Evolutionary conservation across 306 rosid species (phyloP).

Genomic region (Herpetospermum pedunculosum): DNA sequence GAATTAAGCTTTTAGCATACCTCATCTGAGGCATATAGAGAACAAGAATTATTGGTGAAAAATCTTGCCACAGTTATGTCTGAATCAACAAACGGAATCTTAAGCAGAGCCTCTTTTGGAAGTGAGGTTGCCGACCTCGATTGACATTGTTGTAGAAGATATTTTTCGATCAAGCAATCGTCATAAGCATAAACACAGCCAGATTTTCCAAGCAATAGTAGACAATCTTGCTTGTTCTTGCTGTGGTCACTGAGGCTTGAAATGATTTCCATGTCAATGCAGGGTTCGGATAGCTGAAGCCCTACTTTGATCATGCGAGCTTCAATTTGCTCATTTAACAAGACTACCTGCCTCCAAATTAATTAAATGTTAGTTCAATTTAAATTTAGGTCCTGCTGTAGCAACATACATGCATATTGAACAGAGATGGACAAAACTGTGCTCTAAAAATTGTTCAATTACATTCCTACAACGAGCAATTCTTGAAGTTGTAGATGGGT

Average conservation of each 20-base stretch:
- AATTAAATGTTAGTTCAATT: not conserved
- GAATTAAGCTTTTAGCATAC: conserved; percentile 21
- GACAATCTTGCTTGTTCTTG: conserved; percentile 49
- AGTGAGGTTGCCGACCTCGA: conserved; percentile 46
- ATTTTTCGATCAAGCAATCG: conserved; percentile 54
- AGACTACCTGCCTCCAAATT: conserved; percentile 42
- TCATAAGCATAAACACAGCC: conserved; percentile 58
- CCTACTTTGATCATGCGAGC: conserved; percentile 63
- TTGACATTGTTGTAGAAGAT: conserved; percentile 68
- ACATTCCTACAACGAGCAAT: not conserved
- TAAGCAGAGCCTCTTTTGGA: conserved; percentile 65
- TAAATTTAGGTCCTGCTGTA: not conserved
- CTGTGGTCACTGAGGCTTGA: conserved; percentile 51
- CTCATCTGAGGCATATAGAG: conserved; percentile 38
- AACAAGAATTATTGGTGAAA: conserved; percentile 34
- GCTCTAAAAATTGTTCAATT: not conserved
- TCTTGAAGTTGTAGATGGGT: not conserved
- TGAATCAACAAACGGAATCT: conserved; percentile 65
- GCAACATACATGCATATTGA: not conserved
- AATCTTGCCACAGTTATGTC: conserved; percentile 52
- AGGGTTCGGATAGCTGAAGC: conserved; percentile 52
- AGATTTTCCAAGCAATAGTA: conserved; percentile 68
- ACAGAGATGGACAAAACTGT: not conserved
- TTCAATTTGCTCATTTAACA: conserved; percentile 70
- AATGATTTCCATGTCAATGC: conserved; percentile 59